Conservation (phyloP, 2,329 filamentous ascomycete genomes). For the Ceratocystiopsis brevicomis region DNA sequence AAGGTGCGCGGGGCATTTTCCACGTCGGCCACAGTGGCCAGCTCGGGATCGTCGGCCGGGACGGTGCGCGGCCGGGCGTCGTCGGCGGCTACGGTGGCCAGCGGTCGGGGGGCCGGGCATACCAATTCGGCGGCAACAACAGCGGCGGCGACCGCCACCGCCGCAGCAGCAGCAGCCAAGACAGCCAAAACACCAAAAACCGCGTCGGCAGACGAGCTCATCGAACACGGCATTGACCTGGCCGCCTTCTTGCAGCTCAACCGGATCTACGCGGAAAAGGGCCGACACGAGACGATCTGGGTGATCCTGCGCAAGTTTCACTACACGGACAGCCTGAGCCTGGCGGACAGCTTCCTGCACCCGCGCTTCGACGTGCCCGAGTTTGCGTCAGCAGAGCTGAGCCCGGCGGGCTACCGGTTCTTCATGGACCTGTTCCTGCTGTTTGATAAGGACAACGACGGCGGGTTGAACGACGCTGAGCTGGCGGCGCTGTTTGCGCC, state of each 20-base stretch:
- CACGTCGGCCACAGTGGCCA: conserved; percentile 35
- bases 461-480: conserved; percentile 73
- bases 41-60: conserved; percentile 37
- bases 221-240: conserved; percentile 55
- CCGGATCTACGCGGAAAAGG: conserved; percentile 92
- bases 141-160: not conserved
- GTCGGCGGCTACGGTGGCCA: conserved; percentile 1
- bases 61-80: conserved; percentile 1
- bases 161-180: no score
- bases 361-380: conserved; percentile 90
- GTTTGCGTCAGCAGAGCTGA: conserved; percentile 81
- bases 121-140: not conserved
- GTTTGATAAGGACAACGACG: conserved; percentile 95
- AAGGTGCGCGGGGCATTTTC: conserved; percentile 34
- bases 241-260: conserved; percentile 77
- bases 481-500: conserved; percentile 76
- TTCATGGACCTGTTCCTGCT: conserved; percentile 91
- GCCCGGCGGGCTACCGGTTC: conserved; percentile 80
- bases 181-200: not conserved
- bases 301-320: conserved; percentile 88
- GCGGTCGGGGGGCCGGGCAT: conserved; percentile 1
- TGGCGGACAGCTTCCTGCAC: conserved; percentile 79
- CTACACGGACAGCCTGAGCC: conserved; percentile 84
- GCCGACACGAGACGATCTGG: conserved; percentile 95
- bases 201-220: not conserved